These are phyloP conservation scores for Leucoagaricus sp. DNA, from an alignment of 1,284 basidiomycete genomes.

Conservation along the genomic window DNA sequence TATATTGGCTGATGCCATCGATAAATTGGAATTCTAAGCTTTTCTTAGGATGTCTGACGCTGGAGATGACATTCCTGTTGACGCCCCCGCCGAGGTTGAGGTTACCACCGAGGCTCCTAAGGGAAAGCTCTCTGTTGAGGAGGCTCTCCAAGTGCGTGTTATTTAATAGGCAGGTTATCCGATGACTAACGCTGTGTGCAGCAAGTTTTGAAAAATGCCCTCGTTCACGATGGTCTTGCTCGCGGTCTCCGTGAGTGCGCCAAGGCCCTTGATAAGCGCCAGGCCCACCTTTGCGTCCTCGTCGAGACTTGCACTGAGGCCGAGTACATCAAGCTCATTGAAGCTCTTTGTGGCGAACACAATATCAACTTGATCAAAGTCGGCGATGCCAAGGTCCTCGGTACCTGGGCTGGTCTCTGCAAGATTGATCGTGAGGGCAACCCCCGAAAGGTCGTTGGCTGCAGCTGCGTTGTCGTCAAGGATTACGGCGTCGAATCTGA, in stretches of 20 bases:
- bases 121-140: constrained; percentile 96
- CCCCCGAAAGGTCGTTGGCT: constrained; percentile 95
- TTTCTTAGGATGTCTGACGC: constrained; percentile 90
- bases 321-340: constrained; percentile 99
- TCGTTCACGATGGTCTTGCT: constrained; percentile 97
- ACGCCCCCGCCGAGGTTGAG: constrained; percentile 80
- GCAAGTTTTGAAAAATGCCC: constrained; percentile 95
- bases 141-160: constrained; percentile 85
- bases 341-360: constrained; percentile 98
- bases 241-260: constrained; percentile 97
- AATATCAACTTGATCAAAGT: constrained; percentile 99
- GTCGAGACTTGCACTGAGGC: constrained; percentile 99
- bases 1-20: neutral
- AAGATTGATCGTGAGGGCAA: constrained; percentile 99
- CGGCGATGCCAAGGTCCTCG: constrained; percentile 95
- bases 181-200: constrained; percentile 29
- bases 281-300: constrained; percentile 98
- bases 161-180: neutral
- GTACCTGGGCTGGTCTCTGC: constrained; percentile 98
- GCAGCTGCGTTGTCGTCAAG: constrained; percentile 98
- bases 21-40: constrained; percentile 2
- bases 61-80: constrained; percentile 77
- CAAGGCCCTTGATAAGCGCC: constrained; percentile 98
- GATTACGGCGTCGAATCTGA: constrained; percentile 97
- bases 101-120: constrained; percentile 83